Evolutionary conservation across 257 asterid genomes (phyloP).

Genomic region (Solanum etuberosum): DNA sequence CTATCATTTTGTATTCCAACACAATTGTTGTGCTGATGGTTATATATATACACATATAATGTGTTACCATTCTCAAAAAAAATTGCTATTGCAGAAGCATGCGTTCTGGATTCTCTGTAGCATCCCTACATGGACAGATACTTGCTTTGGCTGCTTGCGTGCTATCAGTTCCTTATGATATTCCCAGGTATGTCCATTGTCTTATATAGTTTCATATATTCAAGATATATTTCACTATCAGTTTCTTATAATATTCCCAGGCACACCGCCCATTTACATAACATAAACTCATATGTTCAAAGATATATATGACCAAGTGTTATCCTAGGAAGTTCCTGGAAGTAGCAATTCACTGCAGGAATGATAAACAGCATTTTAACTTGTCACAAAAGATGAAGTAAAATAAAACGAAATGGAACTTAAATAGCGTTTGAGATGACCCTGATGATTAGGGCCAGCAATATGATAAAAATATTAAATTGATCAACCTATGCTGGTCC

Average conservation of each 20-base stretch:
- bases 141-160: conserved; percentile 95
- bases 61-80: background rate
- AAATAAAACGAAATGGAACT: background rate
- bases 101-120: conserved; percentile 49
- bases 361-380: background rate
- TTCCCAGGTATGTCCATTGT: conserved; percentile 67
- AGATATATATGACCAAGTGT: background rate
- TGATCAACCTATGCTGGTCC: background rate
- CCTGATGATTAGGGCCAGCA: background rate
- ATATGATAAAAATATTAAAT: background rate
- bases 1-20: background rate
- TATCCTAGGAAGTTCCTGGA: background rate
- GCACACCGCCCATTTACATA: conserved; percentile 12
- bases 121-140: conserved; percentile 80
- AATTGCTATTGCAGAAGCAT: conserved; percentile 41
- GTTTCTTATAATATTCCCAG: conserved; percentile 94
- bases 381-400: background rate
- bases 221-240: conserved; percentile 21
- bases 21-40: background rate
- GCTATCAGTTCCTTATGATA: conserved; percentile 89
- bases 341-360: background rate
- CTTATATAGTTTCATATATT: conserved; percentile 1
- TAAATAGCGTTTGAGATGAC: background rate
- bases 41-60: background rate
- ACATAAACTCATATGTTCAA: background rate